A percentile compares a stretch with the other conserved stretches of the same genome.
phyloP scores from a whole-genome alignment of 2,329 filamentous ascomycete genomes.

The Phaeosphaeriaceae sp. region DNA sequence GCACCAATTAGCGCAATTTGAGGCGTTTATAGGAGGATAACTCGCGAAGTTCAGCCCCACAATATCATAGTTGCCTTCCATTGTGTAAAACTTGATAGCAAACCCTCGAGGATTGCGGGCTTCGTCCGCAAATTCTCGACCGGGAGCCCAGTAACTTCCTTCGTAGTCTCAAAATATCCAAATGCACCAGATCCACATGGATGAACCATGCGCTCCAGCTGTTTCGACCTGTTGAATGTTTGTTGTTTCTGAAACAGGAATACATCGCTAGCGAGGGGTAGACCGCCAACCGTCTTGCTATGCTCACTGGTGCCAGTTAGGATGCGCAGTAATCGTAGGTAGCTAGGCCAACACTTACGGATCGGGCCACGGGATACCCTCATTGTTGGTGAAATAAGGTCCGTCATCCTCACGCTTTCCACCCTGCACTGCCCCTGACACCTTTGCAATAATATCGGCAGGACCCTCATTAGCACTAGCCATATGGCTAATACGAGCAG shows the following conservation, averaged over 20 bases:
- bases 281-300: slow-evolving; percentile 61
- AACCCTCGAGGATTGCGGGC: slow-evolving; percentile 57
- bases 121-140: slow-evolving; percentile 53
- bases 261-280: slow-evolving; percentile 58
- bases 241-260: slow-evolving; percentile 63
- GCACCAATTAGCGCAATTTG: neutral
- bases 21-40: neutral
- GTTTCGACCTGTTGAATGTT: slow-evolving; percentile 63
- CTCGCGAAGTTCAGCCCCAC: slow-evolving; percentile 55
- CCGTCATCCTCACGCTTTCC: slow-evolving; percentile 59
- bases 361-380: slow-evolving; percentile 60
- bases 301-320: slow-evolving; percentile 40
- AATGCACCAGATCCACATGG: slow-evolving; percentile 54
- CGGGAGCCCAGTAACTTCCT: slow-evolving; percentile 45
- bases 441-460: slow-evolving; percentile 58
- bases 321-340: neutral
- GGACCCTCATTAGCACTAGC: slow-evolving; percentile 58
- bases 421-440: slow-evolving; percentile 54
- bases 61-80: slow-evolving; percentile 58
- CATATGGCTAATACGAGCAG: slow-evolving; percentile 52
- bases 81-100: slow-evolving; percentile 58
- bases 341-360: slow-evolving; percentile 32
- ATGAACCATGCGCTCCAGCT: slow-evolving; percentile 53
- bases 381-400: slow-evolving; percentile 62
- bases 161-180: slow-evolving; percentile 56